Conservation (phyloP, 2,329 filamentous ascomycete genomes). For the Colletotrichum horii region DNA sequence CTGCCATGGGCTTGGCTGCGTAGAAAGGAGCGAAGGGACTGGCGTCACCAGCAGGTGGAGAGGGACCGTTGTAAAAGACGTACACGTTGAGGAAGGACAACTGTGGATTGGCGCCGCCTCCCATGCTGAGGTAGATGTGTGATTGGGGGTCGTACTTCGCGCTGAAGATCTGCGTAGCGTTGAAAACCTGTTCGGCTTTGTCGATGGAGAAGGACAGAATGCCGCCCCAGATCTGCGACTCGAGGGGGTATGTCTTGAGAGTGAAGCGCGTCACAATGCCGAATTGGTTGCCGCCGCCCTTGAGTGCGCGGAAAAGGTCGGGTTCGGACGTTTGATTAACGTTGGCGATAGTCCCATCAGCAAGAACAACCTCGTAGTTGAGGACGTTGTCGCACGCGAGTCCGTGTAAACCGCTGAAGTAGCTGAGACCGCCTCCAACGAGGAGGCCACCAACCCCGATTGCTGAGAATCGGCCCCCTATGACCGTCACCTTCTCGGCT, state of each 20-base stretch:
- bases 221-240: background rate
- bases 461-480: slow-evolving; percentile 29
- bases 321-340: slow-evolving; percentile 31
- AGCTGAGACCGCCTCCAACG: slow-evolving; percentile 45
- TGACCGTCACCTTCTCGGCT: background rate
- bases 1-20: background rate
- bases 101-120: background rate
- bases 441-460: slow-evolving; percentile 38
- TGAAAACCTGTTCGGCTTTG: background rate
- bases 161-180: background rate
- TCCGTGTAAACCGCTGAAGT: slow-evolving; percentile 60
- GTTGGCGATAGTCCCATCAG: slow-evolving; percentile 46
- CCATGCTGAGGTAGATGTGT: background rate
- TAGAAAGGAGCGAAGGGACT: background rate
- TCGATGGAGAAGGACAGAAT: background rate
- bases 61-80: background rate
- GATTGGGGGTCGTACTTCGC: background rate
- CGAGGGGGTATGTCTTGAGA: background rate
- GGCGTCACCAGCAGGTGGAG: background rate
- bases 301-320: background rate
- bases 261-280: background rate
- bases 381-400: slow-evolving; percentile 49
- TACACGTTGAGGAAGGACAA: background rate
- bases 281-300: background rate
- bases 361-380: slow-evolving; percentile 54